phyloP scores from a whole-genome alignment of 176 grass and related monocot genomes.

The Carex scoparia region DNA sequence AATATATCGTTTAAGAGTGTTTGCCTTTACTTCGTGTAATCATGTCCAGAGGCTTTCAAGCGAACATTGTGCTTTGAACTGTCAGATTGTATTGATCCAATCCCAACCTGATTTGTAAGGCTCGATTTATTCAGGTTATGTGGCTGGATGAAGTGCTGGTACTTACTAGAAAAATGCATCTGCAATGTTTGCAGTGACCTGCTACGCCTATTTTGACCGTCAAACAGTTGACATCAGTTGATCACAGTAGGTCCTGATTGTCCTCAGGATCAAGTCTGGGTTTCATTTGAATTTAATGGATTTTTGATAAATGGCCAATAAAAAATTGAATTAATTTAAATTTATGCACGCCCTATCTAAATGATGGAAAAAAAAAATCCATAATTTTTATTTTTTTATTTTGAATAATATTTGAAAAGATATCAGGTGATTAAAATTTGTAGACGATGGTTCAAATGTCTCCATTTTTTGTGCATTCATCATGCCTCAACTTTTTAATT shows the following conservation, averaged over 20 bases:
- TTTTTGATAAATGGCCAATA: too few relatives aligned
- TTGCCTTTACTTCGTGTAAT: background rate
- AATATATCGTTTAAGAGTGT: background rate
- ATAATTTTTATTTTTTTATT: too few relatives aligned
- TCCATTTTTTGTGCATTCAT: too few relatives aligned
- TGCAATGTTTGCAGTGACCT: background rate
- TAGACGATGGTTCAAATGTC: too few relatives aligned
- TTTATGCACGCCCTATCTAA: too few relatives aligned
- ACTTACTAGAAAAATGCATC: background rate
- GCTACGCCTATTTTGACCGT: background rate
- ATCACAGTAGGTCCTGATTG: background rate
- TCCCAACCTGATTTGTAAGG: background rate
- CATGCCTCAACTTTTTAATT: too few relatives aligned
- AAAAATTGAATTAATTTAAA: too few relatives aligned
- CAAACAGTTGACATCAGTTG: background rate
- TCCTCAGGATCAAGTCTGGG: background rate
- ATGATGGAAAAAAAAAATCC: too few relatives aligned
- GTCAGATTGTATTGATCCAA: background rate
- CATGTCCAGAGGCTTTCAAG: background rate
- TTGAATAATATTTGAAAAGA: too few relatives aligned
- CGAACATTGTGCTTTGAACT: background rate
- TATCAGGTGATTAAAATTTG: too few relatives aligned
- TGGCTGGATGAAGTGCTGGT: background rate
- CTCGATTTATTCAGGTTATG: background rate
- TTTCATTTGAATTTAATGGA: too few relatives aligned